Evolutionary conservation across 495 filamentous ascomycete genomes (phyloP).

Genomic region (Aspergillus campestris): DNA sequence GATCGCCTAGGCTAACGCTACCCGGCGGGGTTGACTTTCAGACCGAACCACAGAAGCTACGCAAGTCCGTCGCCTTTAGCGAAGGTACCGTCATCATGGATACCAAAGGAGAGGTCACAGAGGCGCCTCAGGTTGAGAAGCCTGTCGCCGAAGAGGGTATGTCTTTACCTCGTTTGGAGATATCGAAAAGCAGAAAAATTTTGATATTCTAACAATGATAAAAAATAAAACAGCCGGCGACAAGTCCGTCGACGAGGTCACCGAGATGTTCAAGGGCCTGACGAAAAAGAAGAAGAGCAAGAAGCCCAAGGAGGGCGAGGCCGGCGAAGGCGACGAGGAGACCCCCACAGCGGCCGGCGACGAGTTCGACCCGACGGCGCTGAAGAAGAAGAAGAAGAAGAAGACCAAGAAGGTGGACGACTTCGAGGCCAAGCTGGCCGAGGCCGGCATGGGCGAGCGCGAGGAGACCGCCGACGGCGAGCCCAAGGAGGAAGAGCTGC

Average conservation of each 20-base stretch:
- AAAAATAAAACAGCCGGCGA: conserved; percentile 27
- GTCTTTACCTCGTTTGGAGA: no score
- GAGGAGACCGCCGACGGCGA: conserved; percentile 27
- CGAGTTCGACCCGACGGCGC: conserved; percentile 62
- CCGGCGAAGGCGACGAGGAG: conserved; percentile 45
- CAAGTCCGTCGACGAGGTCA: conserved; percentile 62
- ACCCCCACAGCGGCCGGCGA: conserved; percentile 54
- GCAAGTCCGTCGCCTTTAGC: conserved; percentile 88
- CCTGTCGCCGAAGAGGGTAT: conserved; percentile 60
- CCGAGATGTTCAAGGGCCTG: conserved; percentile 70
- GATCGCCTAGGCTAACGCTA: conserved; percentile 9
- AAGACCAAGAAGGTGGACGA: conserved; percentile 68
- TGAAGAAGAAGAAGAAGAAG: conserved; percentile 98
- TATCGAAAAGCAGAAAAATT: no score
- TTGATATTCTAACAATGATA: conserved; percentile 4
- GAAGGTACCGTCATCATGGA: conserved; percentile 77
- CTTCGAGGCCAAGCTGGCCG: conserved; percentile 73
- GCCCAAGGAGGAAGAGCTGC: conserved; percentile 42
- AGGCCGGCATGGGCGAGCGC: conserved; percentile 54
- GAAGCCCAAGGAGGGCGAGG: conserved; percentile 52
- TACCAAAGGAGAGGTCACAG: conserved; percentile 72
- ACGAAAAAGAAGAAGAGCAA: conserved; percentile 81
- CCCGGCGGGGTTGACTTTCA: conserved; percentile 9
- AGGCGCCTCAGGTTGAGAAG: conserved; percentile 58
- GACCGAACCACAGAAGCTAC: conserved; percentile 42